Evolutionary conservation across 129 eudicot genomes (phyloP).

Genomic region (Lonicera japonica): DNA sequence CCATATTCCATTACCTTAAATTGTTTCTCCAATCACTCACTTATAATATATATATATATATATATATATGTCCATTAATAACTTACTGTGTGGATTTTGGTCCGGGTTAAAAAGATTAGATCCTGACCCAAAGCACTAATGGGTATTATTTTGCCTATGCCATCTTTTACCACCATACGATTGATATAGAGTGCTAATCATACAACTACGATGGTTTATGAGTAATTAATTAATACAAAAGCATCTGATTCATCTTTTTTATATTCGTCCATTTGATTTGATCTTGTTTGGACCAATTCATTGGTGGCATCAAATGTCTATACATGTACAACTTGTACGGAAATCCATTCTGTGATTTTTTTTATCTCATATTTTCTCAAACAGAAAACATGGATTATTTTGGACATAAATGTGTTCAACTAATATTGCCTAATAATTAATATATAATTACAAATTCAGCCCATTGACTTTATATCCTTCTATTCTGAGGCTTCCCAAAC

Average conservation of each 20-base stretch:
- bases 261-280: conserved; percentile 8
- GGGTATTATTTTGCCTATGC: neutral
- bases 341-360: too few relatives aligned
- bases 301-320: neutral
- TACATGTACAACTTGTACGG: conserved; percentile 12
- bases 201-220: neutral
- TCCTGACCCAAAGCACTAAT: neutral
- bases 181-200: neutral
- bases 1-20: conserved; percentile 11
- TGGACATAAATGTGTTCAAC: too few relatives aligned
- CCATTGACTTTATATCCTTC: too few relatives aligned
- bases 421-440: too few relatives aligned
- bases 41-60: too few relatives aligned
- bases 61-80: conserved; percentile 5
- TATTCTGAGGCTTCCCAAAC: too few relatives aligned
- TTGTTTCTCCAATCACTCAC: conserved; percentile 9
- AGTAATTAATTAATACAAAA: neutral
- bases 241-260: neutral
- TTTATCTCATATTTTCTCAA: too few relatives aligned
- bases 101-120: neutral
- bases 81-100: neutral
- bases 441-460: too few relatives aligned
- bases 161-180: too few relatives aligned
- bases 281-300: conserved; percentile 9
- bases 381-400: too few relatives aligned